These are phyloP conservation scores for Colletotrichum sp. DNA, from an alignment of 2,329 filamentous ascomycete species.

Conservation along the genomic window DNA sequence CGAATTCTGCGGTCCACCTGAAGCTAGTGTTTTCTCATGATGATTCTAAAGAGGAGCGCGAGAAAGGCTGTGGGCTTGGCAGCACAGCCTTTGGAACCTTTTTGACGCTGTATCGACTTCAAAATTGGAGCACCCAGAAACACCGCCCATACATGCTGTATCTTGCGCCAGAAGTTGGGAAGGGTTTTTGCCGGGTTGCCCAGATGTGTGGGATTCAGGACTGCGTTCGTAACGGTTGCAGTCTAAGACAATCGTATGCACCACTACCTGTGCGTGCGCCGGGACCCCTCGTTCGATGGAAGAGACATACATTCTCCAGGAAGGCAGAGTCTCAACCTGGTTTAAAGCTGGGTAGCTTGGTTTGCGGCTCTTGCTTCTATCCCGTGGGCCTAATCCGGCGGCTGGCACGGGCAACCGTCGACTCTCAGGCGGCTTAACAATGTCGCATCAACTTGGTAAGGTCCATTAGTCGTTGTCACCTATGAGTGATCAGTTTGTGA, in stretches of 20 bases:
- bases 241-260: not conserved
- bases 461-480: too few species aligned
- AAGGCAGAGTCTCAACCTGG: too few species aligned
- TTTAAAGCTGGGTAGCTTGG: not conserved
- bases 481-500: too few species aligned
- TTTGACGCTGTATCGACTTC: not conserved
- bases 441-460: too few species aligned
- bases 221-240: not conserved
- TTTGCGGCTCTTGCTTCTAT: not conserved
- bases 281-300: not conserved
- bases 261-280: not conserved
- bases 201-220: not conserved
- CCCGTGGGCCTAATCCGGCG: too few species aligned
- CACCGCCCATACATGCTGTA: not conserved
- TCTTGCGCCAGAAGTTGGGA: rapidly evolving
- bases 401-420: too few species aligned
- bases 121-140: not conserved
- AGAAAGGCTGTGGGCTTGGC: not conserved
- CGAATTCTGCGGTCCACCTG: not conserved
- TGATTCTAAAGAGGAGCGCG: not conserved
- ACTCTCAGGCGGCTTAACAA: too few species aligned
- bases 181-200: not conserved
- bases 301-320: not conserved
- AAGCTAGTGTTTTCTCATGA: not conserved
- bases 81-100: not conserved